Evolutionary conservation across 1,284 basidiomycete genomes (phyloP).

Genomic region (Bjerkandera adusta): DNA sequence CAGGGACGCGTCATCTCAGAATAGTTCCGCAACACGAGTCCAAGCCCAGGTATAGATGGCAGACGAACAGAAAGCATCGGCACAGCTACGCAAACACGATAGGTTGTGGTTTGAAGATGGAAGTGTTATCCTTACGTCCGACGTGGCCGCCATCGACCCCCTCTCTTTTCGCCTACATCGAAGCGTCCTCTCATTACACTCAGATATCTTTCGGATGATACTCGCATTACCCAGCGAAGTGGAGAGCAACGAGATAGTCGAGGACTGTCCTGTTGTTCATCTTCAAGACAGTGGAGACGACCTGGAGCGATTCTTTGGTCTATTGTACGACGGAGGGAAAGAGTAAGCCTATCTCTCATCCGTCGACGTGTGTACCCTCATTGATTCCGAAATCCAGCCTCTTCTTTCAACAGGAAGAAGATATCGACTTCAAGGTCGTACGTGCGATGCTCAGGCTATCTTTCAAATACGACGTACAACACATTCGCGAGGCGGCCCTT

Average conservation of each 20-base stretch:
- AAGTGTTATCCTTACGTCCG: conserved; percentile 2
- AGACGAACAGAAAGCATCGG: too few species aligned
- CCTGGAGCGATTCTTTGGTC: conserved; percentile 3
- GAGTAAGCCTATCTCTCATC: neutral
- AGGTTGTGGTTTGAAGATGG: conserved; percentile 11
- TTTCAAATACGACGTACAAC: conserved; percentile 8
- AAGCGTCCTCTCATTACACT: neutral
- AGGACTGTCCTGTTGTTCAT: conserved; percentile 4
- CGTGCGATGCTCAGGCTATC: conserved; percentile 5
- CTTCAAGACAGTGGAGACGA: conserved; percentile 2
- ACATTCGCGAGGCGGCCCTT: conserved; percentile 2
- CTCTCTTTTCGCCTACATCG: conserved; percentile 4
- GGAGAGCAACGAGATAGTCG: neutral
- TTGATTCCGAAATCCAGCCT: neutral
- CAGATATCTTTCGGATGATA: conserved; percentile 6
- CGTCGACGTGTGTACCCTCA: neutral
- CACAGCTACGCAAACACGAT: too few species aligned
- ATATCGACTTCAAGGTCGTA: neutral
- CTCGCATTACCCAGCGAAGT: conserved; percentile 2
- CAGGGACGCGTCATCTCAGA: too few species aligned
- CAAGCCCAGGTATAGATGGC: too few species aligned
- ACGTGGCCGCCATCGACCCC: neutral
- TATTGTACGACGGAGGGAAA: conserved; percentile 7
- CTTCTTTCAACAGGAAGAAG: neutral
- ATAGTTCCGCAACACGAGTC: too few species aligned